Conservation (phyloP, 495 filamentous ascomycete species). For the Penicillium steckii region DNA sequence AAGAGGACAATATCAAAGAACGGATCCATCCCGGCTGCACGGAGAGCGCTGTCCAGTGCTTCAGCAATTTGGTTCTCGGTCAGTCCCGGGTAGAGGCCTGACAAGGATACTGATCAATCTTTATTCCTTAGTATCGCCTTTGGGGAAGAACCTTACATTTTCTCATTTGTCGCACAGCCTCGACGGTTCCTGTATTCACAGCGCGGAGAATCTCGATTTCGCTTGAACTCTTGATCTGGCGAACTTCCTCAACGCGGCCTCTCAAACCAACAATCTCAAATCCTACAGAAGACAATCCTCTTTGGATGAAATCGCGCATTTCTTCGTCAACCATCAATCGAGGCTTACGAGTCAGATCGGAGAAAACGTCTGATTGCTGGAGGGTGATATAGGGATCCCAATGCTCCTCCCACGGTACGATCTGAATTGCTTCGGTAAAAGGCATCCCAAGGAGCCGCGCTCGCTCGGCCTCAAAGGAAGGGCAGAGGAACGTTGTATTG, state of each 20-base stretch:
- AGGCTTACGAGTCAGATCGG: slow-evolving; percentile 15
- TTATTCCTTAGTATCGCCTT: not conserved
- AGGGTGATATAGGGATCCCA: slow-evolving; percentile 55
- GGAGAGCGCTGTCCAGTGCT: slow-evolving; percentile 48
- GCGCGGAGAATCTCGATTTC: slow-evolving; percentile 52
- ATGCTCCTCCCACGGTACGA: slow-evolving; percentile 56
- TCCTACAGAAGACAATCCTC: slow-evolving; percentile 44
- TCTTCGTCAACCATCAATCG: slow-evolving; percentile 57
- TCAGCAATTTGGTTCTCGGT: slow-evolving; percentile 50
- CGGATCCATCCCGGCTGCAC: slow-evolving; percentile 44
- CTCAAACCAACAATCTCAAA: slow-evolving; percentile 47
- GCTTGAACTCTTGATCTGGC: slow-evolving; percentile 47
- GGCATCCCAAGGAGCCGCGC: slow-evolving; percentile 52
- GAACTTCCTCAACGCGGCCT: slow-evolving; percentile 47
- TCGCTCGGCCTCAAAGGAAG: slow-evolving; percentile 53
- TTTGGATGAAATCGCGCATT: slow-evolving; percentile 54
- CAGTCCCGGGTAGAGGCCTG: slow-evolving; percentile 45
- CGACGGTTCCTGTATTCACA: slow-evolving; percentile 57
- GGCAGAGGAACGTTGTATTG: slow-evolving; percentile 49
- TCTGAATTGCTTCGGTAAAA: slow-evolving; percentile 39
- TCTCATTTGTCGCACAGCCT: slow-evolving; percentile 52
- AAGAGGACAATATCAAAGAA: slow-evolving; percentile 61
- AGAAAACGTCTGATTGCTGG: slow-evolving; percentile 29
- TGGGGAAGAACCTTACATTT: slow-evolving; percentile 31
- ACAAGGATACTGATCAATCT: not conserved